Evolutionary conservation across 202 grass and related monocot species (phyloP), one percentile per base, ranked within the genome.

Genomic region (Saccharum hybrid): DNA sequence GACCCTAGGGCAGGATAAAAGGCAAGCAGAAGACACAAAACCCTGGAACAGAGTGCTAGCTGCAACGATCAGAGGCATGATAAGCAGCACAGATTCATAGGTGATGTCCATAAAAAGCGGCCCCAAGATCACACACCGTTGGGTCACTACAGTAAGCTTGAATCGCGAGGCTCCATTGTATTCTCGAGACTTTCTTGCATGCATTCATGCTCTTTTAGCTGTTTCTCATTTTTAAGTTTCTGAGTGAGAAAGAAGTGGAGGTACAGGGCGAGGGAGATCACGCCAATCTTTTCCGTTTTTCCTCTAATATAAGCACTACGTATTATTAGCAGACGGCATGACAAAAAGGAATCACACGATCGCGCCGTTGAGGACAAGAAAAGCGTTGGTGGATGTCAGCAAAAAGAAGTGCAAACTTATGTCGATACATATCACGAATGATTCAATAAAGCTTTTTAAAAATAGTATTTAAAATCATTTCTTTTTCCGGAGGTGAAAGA

Each of bases 291-390:
- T 36, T 30, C 2, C 40, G 9, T 63, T 36, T 18, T 18, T 22
- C 59, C 49, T 51, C 28, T 68, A 40, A 38, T 72, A 38, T 72
- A 57, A 21, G 1, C 1, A 61, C 9, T 5, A 45, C 41, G 76
- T 13, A 45, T 68, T 48, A 56, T 60, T 37, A 43, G 63, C 48
- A 63, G 79, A 80, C 22, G 69, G 68, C 7, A 38, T 46, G 68
- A 30, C 80, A 70, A 80, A 88, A 80, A 23, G 81, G 43, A 84
- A 84, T 84, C 80, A 15, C 84, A 83, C 80, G 84, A 87, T 80
- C 75, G 34, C 71, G 1, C 63, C 74, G 63, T 70, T 75, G 71
- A 74, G 66, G 63, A 86, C 80, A 88, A 81, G 76, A 64, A 45
- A 46, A 74, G 59, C 38, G 42, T 76, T 74, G 63, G 71, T 75